These are phyloP conservation scores for Cordyceps pruinosa DNA, from an alignment of 2,329 filamentous ascomycete species.

Conservation along the genomic window DNA sequence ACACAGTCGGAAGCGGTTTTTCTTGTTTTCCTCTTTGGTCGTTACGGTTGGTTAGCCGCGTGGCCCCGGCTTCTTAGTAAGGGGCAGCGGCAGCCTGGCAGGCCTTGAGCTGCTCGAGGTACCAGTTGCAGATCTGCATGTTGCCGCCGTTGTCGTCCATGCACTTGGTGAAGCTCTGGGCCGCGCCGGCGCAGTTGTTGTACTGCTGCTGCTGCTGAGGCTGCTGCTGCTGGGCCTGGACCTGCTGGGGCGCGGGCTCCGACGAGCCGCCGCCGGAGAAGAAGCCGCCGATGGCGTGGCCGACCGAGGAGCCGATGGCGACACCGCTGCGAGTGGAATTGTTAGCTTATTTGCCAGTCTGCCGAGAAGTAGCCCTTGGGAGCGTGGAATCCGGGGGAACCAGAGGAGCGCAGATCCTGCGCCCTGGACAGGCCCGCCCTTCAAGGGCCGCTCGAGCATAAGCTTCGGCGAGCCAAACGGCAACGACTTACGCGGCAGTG, in stretches of 20 bases:
- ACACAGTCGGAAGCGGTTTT: background rate
- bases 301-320: slow-evolving; percentile 89
- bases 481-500: slow-evolving; percentile 95
- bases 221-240: slow-evolving; percentile 42
- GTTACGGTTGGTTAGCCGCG: background rate
- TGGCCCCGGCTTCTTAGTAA: slow-evolving; percentile 44
- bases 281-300: slow-evolving; percentile 85
- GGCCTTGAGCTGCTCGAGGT: slow-evolving; percentile 92
- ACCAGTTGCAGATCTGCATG: slow-evolving; percentile 96
- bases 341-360: background rate
- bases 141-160: slow-evolving; percentile 93
- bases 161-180: slow-evolving; percentile 85
- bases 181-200: slow-evolving; percentile 70
- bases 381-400: background rate
- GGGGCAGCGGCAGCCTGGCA: slow-evolving; percentile 71
- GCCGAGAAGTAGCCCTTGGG: no score
- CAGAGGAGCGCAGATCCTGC: background rate
- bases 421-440: no score
- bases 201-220: slow-evolving; percentile 46
- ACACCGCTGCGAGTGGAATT: slow-evolving; percentile 69
- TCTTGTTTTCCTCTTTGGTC: no score
- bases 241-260: slow-evolving; percentile 44
- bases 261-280: slow-evolving; percentile 70
- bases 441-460: background rate
- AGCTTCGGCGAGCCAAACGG: no score